phyloP scores from a whole-genome alignment of 2,329 filamentous ascomycete species.

The Massarina eburnea region DNA sequence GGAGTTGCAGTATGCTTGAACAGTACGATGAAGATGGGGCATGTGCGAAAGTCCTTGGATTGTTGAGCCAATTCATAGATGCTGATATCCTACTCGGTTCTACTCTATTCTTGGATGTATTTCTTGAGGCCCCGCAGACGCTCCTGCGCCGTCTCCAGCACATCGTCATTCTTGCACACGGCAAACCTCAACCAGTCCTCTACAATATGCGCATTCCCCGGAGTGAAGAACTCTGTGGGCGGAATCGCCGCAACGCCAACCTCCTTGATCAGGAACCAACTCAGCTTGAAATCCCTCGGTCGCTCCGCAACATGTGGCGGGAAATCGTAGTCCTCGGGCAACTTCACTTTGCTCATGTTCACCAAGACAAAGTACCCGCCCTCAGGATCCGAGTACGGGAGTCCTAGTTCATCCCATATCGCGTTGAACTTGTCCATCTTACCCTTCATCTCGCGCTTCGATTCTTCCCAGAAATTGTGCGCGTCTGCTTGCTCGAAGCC shows the following conservation, averaged over 20 bases:
- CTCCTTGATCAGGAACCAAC: constrained; percentile 97
- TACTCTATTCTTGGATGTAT: constrained; percentile 43
- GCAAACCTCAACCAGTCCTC: constrained; percentile 95
- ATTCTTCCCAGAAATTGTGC: constrained; percentile 83
- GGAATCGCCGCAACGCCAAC: constrained; percentile 94
- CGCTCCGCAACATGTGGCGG: constrained; percentile 83
- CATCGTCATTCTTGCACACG: constrained; percentile 90
- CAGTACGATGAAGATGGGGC: too few species aligned
- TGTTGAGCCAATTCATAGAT: too few species aligned
- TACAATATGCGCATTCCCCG: constrained; percentile 76
- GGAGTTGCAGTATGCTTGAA: too few species aligned
- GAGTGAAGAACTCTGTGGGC: constrained; percentile 95
- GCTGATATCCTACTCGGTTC: not conserved
- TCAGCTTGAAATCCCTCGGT: constrained; percentile 89
- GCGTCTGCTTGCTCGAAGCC: constrained; percentile 89
- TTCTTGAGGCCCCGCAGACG: constrained; percentile 53
- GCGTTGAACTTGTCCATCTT: constrained; percentile 88
- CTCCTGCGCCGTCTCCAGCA: constrained; percentile 58
- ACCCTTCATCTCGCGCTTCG: constrained; percentile 81
- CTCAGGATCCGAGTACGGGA: constrained; percentile 82
- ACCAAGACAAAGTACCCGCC: constrained; percentile 97
- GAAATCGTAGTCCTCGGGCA: constrained; percentile 84
- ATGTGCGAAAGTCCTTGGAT: too few species aligned
- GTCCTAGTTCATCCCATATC: constrained; percentile 51
- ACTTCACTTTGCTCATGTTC: constrained; percentile 83